These are phyloP conservation scores for Penicillium brevicompactum DNA, from an alignment of 2,329 filamentous ascomycete genomes.

Conservation along the genomic window DNA sequence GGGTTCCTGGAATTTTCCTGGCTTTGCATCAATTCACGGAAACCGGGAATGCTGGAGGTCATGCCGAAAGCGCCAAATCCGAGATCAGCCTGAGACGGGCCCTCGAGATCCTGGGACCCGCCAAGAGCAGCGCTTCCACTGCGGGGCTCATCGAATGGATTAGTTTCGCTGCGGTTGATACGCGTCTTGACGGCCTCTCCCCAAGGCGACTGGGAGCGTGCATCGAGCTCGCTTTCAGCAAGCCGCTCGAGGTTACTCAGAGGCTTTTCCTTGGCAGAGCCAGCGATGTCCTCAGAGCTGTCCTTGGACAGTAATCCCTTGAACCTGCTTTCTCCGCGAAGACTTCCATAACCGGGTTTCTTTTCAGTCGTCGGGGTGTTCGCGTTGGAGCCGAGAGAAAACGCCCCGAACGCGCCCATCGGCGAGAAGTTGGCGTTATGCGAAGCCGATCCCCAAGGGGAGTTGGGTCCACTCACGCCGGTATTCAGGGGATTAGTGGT, in stretches of 20 bases:
- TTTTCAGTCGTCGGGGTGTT: conserved; percentile 67
- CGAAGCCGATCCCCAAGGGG: conserved; percentile 62
- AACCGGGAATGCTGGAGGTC: conserved; percentile 59
- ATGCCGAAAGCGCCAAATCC: conserved; percentile 64
- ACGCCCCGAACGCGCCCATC: conserved; percentile 88
- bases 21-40: conserved; percentile 59
- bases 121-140: conserved; percentile 69
- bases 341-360: conserved; percentile 65
- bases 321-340: conserved; percentile 77
- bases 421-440: conserved; percentile 66
- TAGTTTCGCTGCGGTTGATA: conserved; percentile 51
- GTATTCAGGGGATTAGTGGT: conserved; percentile 57
- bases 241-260: conserved; percentile 56
- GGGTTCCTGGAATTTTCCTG: conserved; percentile 61
- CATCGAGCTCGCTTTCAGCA: conserved; percentile 52
- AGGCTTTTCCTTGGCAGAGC: conserved; percentile 56
- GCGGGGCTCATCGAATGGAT: conserved; percentile 55
- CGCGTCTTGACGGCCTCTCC: conserved; percentile 51
- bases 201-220: conserved; percentile 54
- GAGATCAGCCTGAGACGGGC: conserved; percentile 42
- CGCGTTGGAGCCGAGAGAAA: conserved; percentile 64
- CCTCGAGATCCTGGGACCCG: conserved; percentile 69
- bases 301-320: conserved; percentile 84
- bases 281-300: conserved; percentile 64
- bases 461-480: conserved; percentile 51